A percentile compares a stretch with the other conserved stretches of the same genome.
These are phyloP conservation scores for Secale cereale DNA, from an alignment of 176 grass and related monocot species.

Conservation along the genomic window DNA sequence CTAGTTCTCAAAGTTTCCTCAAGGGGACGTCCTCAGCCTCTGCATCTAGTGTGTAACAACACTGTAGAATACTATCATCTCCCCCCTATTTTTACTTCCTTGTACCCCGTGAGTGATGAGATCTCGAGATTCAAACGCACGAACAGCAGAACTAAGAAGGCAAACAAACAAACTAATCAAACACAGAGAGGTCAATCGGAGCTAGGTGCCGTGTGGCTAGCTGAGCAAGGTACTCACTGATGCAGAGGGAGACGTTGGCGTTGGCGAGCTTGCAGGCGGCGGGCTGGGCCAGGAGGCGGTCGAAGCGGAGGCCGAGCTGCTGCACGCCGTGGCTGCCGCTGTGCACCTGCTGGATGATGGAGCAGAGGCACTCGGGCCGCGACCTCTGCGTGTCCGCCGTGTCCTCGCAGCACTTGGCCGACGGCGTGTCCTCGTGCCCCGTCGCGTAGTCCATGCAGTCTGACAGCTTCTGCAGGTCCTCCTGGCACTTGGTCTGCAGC, in stretches of 20 bases:
- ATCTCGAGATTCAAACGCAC: not conserved
- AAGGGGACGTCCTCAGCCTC: too few relatives aligned
- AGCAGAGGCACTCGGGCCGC: conserved; percentile 50
- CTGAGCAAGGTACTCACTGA: conserved; percentile 29
- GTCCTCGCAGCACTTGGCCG: conserved; percentile 61
- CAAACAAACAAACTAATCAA: not conserved
- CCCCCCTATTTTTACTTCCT: too few relatives aligned
- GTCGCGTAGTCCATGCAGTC: conserved; percentile 76
- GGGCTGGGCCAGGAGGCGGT: conserved; percentile 58
- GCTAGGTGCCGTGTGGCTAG: not conserved
- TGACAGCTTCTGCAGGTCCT: conserved; percentile 44
- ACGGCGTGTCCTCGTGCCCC: conserved; percentile 44
- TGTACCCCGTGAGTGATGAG: not conserved
- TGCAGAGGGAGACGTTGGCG: conserved; percentile 71
- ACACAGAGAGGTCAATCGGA: not conserved
- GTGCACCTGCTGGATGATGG: conserved; percentile 72
- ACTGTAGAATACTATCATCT: too few relatives aligned
- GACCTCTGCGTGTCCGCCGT: conserved; percentile 28
- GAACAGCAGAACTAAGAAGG: not conserved
- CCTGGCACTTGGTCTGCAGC: conserved; percentile 53
- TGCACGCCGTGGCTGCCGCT: conserved; percentile 39
- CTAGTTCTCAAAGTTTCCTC: too few relatives aligned
- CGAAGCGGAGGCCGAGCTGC: conserved; percentile 53
- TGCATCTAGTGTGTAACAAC: too few relatives aligned
- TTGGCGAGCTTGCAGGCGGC: conserved; percentile 46